phyloP scores from a whole-genome alignment of 495 filamentous ascomycete genomes.

The Trichoderma reesei region DNA sequence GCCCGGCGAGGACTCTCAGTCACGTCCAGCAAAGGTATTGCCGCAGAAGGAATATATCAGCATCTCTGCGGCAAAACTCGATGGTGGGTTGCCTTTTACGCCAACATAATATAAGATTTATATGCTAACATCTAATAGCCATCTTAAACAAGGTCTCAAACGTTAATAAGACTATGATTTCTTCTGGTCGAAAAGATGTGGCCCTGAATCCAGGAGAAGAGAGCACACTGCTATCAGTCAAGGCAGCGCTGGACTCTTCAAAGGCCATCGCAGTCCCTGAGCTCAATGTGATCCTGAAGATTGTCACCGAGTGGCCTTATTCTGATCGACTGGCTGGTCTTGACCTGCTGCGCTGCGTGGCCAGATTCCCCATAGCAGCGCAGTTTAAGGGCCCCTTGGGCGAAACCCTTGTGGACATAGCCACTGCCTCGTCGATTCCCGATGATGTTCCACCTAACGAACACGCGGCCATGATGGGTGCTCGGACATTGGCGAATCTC shows the following conservation, averaged over 20 bases:
- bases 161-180: conserved; percentile 56
- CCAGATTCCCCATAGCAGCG: conserved; percentile 54
- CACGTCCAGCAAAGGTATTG: conserved; percentile 49
- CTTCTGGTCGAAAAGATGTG: conserved; percentile 59
- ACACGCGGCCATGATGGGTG: conserved; percentile 80
- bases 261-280: conserved; percentile 28
- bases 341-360: conserved; percentile 74
- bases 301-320: conserved; percentile 68
- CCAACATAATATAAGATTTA: neutral
- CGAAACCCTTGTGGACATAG: conserved; percentile 44
- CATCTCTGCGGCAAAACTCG: conserved; percentile 41
- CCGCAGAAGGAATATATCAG: conserved; percentile 81
- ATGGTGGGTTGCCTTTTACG: conserved; percentile 18
- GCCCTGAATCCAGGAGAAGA: conserved; percentile 65
- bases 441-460: conserved; percentile 34
- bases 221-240: conserved; percentile 43
- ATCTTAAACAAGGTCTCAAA: conserved; percentile 66
- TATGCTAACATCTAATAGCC: conserved; percentile 20
- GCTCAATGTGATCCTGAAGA: conserved; percentile 51
- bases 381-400: conserved; percentile 32
- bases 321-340: conserved; percentile 70
- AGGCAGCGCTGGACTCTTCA: conserved; percentile 45
- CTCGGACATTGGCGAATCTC: conserved; percentile 77
- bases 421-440: conserved; percentile 33
- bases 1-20: conserved; percentile 43